Base-by-base conservation (phyloP, 2,329 filamentous ascomycete species). In the Didymella keratinophila region DNA sequence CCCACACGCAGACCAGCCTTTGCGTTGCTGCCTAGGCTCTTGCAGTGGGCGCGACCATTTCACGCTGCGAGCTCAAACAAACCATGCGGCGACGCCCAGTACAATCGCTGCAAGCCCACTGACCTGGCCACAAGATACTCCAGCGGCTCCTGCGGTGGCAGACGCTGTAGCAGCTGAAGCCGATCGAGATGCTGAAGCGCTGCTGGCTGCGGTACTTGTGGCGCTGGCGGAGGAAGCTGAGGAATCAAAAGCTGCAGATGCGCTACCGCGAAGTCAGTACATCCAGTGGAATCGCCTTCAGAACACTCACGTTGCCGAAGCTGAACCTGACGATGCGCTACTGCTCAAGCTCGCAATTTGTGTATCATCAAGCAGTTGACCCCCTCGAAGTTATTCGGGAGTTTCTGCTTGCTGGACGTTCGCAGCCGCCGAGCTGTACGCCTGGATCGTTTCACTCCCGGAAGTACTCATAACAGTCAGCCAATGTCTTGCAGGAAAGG, bases 311-410 rank as follows among this genome's bases (percentile, higher is more conserved):
- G 48, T 44, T 37, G 51, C 47, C 12, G 50, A 52, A 5, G 52
- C 51, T 30, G 55, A 53, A 25, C 56, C 27, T 28, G 47, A 51
- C 18, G 44, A 30, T 9, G 48, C 56, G 9, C 43, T 44, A n/a
- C 50, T 42, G 3, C 56, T 67, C 42, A 65, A 44, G 42, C 52
- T 55, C 27, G 61, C 61, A 46, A 68, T 49, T 30, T 63, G 50
- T 11, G 56, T 36, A 30, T 70, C 66, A 20, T 63, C 59, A 21
- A 64, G 34, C 37, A 70, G 37, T 46, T 60, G 45, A 2, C 64
- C 65, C n/a, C 65, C 65, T 11, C 45, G 50, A 27, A 65, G 20
- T 2, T 39, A 27, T 9, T 20, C 21, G 20, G 60, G 62, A 1
- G 51, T 30, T 12, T 54, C 25, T 25, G 46, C 30, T n/a, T 45